Conservation (phyloP, 2,329 filamentous ascomycete genomes). For the Emmonsia crescens region DNA sequence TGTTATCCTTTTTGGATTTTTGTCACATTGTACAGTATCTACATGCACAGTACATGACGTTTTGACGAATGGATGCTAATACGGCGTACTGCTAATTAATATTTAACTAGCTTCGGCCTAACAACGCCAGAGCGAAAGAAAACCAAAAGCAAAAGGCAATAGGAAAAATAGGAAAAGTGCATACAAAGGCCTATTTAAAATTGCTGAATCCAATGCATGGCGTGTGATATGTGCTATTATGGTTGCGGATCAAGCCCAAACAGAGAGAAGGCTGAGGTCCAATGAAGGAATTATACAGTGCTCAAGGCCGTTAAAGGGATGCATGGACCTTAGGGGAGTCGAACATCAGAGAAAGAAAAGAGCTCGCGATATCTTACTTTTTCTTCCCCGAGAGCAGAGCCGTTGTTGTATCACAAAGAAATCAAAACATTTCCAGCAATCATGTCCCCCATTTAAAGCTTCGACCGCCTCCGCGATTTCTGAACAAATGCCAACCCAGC, state of each 20-base stretch:
- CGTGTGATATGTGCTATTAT: neutral
- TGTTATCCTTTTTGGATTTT: neutral
- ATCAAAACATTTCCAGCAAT: neutral
- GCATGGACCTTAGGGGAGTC: neutral
- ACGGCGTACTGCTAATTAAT: neutral
- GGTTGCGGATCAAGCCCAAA: neutral
- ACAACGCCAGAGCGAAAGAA: neutral
- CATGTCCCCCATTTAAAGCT: neutral
- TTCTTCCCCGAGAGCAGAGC: neutral
- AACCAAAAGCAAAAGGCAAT: neutral
- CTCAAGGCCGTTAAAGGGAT: neutral
- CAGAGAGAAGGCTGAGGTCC: neutral
- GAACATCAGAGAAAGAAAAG: neutral
- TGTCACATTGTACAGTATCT: neutral
- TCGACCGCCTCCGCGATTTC: conserved; percentile 1
- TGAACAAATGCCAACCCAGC: conserved; percentile 9
- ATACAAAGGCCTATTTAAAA: neutral
- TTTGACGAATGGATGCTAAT: neutral
- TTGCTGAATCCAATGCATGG: neutral
- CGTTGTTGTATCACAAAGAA: neutral
- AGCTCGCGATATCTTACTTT: neutral
- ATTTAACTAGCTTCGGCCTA: neutral
- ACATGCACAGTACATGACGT: neutral
- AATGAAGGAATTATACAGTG: neutral
- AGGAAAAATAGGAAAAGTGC: neutral